These are phyloP conservation scores for Tympanopsis confertula DNA, from an alignment of 2,329 filamentous ascomycete genomes.

Conservation along the genomic window DNA sequence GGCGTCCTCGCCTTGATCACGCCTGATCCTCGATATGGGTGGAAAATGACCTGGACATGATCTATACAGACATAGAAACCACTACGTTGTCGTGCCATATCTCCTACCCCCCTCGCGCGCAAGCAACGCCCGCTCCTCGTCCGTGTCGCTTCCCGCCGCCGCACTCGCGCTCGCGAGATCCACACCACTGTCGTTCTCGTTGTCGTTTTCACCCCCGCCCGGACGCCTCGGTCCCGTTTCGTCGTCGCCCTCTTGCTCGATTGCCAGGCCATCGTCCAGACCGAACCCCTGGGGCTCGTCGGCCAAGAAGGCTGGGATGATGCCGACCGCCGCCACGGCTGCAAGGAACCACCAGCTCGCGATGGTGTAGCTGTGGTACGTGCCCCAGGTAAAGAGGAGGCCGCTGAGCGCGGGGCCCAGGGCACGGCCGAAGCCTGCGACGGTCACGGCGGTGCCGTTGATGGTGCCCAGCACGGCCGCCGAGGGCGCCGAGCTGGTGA, in stretches of 20 bases:
- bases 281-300: slow-evolving; percentile 61
- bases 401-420: slow-evolving; percentile 67
- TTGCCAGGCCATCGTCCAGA: slow-evolving; percentile 13
- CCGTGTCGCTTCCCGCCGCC: background rate
- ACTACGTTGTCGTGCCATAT: too few relatives aligned
- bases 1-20: too few relatives aligned
- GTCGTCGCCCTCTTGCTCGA: slow-evolving; percentile 13
- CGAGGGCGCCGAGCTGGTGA: slow-evolving; percentile 75
- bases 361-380: slow-evolving; percentile 64
- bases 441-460: slow-evolving; percentile 79
- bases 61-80: too few relatives aligned
- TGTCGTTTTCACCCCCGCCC: slow-evolving; percentile 20
- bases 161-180: slow-evolving; percentile 4
- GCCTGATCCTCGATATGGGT: too few relatives aligned
- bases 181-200: slow-evolving; percentile 12
- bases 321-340: slow-evolving; percentile 48
- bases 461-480: slow-evolving; percentile 72
- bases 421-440: slow-evolving; percentile 70
- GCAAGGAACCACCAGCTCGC: slow-evolving; percentile 74
- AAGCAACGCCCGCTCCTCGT: background rate
- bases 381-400: slow-evolving; percentile 62
- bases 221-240: slow-evolving; percentile 17
- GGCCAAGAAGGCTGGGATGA: slow-evolving; percentile 63
- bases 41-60: too few relatives aligned
- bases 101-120: too few relatives aligned